Conservation (phyloP, 257 asterid genomes). For the Lithospermum erythrorhizon region DNA sequence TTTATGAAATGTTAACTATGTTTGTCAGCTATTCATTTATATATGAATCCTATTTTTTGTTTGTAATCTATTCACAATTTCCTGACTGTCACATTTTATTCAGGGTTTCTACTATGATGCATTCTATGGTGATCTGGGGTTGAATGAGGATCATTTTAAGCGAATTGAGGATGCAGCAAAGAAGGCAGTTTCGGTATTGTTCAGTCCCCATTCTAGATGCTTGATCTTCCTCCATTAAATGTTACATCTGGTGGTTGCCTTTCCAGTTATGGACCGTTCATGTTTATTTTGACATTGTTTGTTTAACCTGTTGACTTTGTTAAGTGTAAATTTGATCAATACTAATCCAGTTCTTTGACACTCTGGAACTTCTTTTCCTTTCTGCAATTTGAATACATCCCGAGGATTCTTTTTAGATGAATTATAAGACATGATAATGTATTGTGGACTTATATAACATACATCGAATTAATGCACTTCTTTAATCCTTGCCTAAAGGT, state of each 20-base stretch:
- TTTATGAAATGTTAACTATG: too few species aligned
- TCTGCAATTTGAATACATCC: neutral
- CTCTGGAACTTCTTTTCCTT: neutral
- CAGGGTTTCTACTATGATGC: slow-evolving; percentile 99
- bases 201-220: slow-evolving; percentile 1
- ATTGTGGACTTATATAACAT: neutral
- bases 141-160: slow-evolving; percentile 82
- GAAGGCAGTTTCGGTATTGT: slow-evolving; percentile 67
- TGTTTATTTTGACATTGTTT: neutral
- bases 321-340: too few species aligned
- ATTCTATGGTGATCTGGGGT: slow-evolving; percentile 79
- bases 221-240: neutral
- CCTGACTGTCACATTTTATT: slow-evolving; percentile 14
- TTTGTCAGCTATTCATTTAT: too few species aligned
- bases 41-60: too few species aligned
- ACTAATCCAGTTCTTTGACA: too few species aligned
- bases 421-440: neutral
- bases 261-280: too few species aligned
- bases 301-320: neutral
- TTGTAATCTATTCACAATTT: neutral
- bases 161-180: slow-evolving; percentile 70
- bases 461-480: neutral
- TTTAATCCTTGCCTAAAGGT: slow-evolving; percentile 35
- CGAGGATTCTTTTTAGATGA: neutral
- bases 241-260: neutral